Base-by-base conservation (phyloP, 139 green algal species). In the Chlorella vulgaris region DNA sequence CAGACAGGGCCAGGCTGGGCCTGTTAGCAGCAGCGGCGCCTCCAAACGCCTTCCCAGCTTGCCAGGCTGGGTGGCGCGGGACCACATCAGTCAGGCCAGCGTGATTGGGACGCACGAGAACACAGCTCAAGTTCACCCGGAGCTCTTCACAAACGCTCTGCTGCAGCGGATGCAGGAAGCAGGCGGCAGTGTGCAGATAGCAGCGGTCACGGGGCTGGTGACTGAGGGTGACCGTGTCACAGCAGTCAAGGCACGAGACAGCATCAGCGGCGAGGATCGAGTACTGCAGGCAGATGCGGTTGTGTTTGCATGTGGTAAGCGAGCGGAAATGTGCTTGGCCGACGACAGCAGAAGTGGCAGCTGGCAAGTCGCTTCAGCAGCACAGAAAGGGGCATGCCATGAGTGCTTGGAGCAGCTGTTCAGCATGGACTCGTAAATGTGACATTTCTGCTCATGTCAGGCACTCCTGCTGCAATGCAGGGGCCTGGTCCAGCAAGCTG, bases 101-200 rank as follows among this genome's bases (percentile, higher is more conserved):
- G 38, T 76, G 4, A 85, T 96, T 83, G 91, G 88, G 24, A 86
- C 61, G 39, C 83, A 86, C 21, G 29, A 80, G 0, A 93, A 80
- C 28, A 94, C 89, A 53, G 92, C 90, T 7, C 91, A 93, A 81
- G 93, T 97, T 38, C 91, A 97, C 76, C 93, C 93, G 0, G 66
- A 86, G 53, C 89, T 90, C 71, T 83, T 97, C 10, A 95, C 91
- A 7, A 60, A 83, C 2, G 90, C 91, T 0, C 76, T 97, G 28
- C 76, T 96, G 68, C 79, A 78, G 18, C 61, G 69, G 7, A 89
- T 90, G 15, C 40, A 88, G 26, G 40, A 85, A 35, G 36, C 55
- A 6, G 86, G 85, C 7, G 91, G 86, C 3, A 58, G 62, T 55
- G 68, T 96, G 33, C 47, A 89, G 18, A 55, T 82, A 1, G 90